Conservation (phyloP, 2,329 filamentous ascomycete species). For the Cladophialophora chaetospira region DNA sequence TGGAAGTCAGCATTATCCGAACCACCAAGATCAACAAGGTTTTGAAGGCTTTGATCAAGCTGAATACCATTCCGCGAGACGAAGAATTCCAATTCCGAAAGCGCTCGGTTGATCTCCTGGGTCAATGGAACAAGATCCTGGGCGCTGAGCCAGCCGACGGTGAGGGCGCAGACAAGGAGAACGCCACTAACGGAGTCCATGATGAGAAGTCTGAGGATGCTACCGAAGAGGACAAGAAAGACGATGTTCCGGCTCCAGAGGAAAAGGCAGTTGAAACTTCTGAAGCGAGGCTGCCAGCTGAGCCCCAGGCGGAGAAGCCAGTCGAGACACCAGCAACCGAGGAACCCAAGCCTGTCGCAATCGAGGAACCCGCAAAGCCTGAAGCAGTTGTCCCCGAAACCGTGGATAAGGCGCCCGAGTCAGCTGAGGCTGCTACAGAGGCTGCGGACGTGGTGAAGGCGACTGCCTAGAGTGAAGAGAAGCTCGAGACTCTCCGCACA, state of each 20-base stretch:
- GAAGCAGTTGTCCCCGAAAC: slow-evolving; percentile 20
- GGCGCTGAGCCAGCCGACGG: slow-evolving; percentile 56
- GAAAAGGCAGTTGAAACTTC: slow-evolving; percentile 38
- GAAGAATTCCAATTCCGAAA: slow-evolving; percentile 87
- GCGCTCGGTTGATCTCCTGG: slow-evolving; percentile 76
- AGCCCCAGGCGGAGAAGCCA: slow-evolving; percentile 19
- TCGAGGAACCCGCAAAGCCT: slow-evolving; percentile 17
- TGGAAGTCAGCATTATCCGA: slow-evolving; percentile 87
- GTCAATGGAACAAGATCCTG: slow-evolving; percentile 86
- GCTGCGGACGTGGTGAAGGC: slow-evolving; percentile 31
- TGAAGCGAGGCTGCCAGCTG: slow-evolving; percentile 32
- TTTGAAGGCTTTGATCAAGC: slow-evolving; percentile 87
- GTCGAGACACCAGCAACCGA: not conserved
- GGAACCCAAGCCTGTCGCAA: slow-evolving; percentile 13
- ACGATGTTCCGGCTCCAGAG: slow-evolving; percentile 26
- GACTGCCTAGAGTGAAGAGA: slow-evolving; percentile 21
- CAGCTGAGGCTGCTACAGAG: slow-evolving; percentile 28
- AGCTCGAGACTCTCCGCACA: not conserved
- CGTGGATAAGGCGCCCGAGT: slow-evolving; percentile 31
- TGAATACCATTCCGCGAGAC: slow-evolving; percentile 81
- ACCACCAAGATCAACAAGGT: slow-evolving; percentile 98
- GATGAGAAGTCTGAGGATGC: slow-evolving; percentile 37
- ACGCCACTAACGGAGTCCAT: slow-evolving; percentile 41
- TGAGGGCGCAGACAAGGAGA: slow-evolving; percentile 44
- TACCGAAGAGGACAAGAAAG: slow-evolving; percentile 37